Conservation (phyloP, 164 flowering plant genomes). For the Berberis thunbergii region DNA sequence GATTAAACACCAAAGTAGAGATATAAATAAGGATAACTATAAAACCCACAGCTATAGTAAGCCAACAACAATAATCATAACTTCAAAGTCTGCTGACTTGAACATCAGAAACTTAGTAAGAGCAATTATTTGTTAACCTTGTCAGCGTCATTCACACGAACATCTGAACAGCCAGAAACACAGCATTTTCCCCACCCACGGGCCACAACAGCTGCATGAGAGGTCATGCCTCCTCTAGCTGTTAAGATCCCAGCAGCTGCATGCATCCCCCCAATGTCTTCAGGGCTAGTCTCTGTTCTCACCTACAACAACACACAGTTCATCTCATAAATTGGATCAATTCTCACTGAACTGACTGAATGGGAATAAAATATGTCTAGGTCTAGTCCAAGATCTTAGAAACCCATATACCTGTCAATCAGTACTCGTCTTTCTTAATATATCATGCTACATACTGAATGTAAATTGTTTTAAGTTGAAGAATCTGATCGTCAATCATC, state of each 20-base stretch:
- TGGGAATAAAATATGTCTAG: neutral
- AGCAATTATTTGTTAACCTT: constrained; percentile 32
- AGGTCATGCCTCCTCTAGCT: constrained; percentile 98
- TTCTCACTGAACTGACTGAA: neutral
- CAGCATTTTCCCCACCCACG: constrained; percentile 99
- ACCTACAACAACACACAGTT: constrained; percentile 39
- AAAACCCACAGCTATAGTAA: neutral
- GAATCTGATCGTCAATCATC: no score
- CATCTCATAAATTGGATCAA: neutral
- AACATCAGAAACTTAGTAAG: neutral
- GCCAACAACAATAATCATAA: no score
- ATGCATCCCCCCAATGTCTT: constrained; percentile 98
- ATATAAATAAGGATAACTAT: no score
- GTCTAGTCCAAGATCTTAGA: neutral
- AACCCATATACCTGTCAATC: neutral
- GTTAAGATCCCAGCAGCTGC: constrained; percentile 94
- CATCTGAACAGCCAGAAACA: constrained; percentile 90
- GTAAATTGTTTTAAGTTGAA: no score
- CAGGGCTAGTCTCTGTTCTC: constrained; percentile 96
- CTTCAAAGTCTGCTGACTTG: neutral
- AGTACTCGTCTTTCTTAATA: neutral
- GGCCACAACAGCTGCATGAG: constrained; percentile 99
- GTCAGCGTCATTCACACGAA: constrained; percentile 71
- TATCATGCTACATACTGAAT: no score
- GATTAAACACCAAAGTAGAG: neutral